Base-by-base conservation (phyloP, 2,329 filamentous ascomycete species). In the Neocucurbitaria cava region DNA sequence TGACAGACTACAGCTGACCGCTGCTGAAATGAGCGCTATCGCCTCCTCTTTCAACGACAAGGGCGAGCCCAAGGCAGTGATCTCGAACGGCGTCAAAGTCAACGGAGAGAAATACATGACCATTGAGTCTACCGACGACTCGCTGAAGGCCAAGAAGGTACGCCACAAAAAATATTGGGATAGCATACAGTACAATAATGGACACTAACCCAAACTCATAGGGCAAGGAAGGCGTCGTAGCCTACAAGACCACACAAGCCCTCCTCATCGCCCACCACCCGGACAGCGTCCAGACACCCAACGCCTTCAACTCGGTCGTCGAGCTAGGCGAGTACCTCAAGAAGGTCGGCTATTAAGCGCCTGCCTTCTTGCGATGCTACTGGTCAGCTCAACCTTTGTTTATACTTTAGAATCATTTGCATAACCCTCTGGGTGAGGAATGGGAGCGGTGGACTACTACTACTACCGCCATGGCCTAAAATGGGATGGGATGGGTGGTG, bases 261-360 rank as follows among this genome's bases (percentile, higher is more conserved):
- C 88, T 98, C 76, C 86, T 99, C 74, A 80, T 99, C 75, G 90
- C 87, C 66, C 92, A 96, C 82, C 92, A 98, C 83, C 83, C 83
- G 65, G 91, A 96, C 76, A 76, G 77, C 59, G 81, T 88, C 66
- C 83, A 90, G 76, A 90, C 90, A 47, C 88, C 91, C 74, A 88
- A 89, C 76, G 88, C 91, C 60, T 88, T 88, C 69, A 85, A 85
- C 75, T 91, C 90, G 45, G 90, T 96, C 65, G 90, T 94, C 82
- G 83, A 87, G 69, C 85, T 99, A 60, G 92, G 86, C 70, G 91
- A 96, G 78, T 97, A 98, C 82, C 86, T 96, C 61, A 87, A 91
- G 76, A 84, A 86, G 69, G 81, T 85, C 62, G 86, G 87, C 62
- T 96, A 96, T 83, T 97, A 87, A 64, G 56, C 47, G 45, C 21